These are phyloP conservation scores for Leccinum pachyderme DNA, from an alignment of 1,284 basidiomycete genomes.

Conservation along the genomic window DNA sequence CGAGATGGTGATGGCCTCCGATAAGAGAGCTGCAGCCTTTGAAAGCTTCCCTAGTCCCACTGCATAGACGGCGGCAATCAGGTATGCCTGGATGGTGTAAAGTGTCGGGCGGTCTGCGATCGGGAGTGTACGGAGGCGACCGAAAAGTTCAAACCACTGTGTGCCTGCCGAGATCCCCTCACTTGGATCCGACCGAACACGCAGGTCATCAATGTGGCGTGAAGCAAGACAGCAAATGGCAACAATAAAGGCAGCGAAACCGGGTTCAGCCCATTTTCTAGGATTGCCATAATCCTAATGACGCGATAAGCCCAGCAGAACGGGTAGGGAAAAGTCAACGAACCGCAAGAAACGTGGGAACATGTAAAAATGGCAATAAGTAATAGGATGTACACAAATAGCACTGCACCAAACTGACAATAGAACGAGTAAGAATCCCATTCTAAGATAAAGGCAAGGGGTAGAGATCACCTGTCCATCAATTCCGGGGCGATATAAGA, in stretches of 20 bases:
- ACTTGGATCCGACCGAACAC: conserved; percentile 75
- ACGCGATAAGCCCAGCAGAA: conserved; percentile 14
- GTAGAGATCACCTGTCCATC: conserved; percentile 74
- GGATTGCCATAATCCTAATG: conserved; percentile 85
- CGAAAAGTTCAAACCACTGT: conserved; percentile 86
- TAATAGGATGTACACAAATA: conserved; percentile 90
- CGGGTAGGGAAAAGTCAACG: conserved; percentile 31
- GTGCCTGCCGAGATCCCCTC: conserved; percentile 86
- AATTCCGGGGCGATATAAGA: conserved; percentile 79
- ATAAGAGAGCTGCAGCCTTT: conserved; percentile 79
- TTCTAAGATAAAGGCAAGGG: conserved; percentile 3
- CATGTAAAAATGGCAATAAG: conserved; percentile 85
- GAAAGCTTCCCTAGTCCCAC: conserved; percentile 86
- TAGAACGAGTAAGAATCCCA: conserved; percentile 18
- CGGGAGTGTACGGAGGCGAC: conserved; percentile 78
- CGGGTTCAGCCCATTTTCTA: conserved; percentile 89
- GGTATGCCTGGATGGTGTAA: conserved; percentile 85
- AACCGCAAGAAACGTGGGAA: conserved; percentile 82
- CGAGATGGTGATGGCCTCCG: conserved; percentile 80
- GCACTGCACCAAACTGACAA: conserved; percentile 66
- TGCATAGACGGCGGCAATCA: conserved; percentile 85
- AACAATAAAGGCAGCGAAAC: conserved; percentile 88
- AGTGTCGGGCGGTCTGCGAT: conserved; percentile 85
- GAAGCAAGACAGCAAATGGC: conserved; percentile 86
- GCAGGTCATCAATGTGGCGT: conserved; percentile 85